Evolutionary conservation across 2,329 filamentous ascomycete species (phyloP), one percentile per base, ranked within the genome.

Genomic region (Exophiala alcalophila): DNA sequence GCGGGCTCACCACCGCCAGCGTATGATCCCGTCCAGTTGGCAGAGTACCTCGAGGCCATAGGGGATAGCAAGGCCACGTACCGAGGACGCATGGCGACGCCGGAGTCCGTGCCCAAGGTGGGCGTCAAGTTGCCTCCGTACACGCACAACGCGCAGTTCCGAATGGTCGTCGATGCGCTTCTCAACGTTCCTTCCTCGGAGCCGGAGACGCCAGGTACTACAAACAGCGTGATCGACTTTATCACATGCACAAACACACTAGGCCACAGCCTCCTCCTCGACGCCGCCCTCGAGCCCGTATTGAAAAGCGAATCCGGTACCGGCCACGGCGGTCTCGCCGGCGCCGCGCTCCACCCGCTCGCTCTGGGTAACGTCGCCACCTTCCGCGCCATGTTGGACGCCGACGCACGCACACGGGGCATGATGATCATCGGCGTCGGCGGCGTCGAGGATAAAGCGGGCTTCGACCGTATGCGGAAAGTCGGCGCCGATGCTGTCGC

Each of bases 41-140:
- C 60, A 0, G 61, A 63, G 4, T 88, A 86, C 49, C 64, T 90
- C 2, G 50, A 54, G 1, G 64, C 66, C 0, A 63, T 84, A 0
- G 63, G 67, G 0, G 27, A 50, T 0, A 49, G 60, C 3, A 64
- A 70, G 4, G 45, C 39, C 27, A 45, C 52, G 7, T 51, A 51
- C 28, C 44, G 54, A 4, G 54, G 54, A 8, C 47, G 52, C 23
- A 50, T 54, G 40, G 45, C 39, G 2, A 44, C 46, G 40, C 57
- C 7, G 50, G 60, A 5, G 48, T 74, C 11, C 62, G 73, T 2
- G 53, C 63, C 80, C 0, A 66, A 69, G 0, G 66, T 79, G 29
- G 86, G 85, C 0, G 69, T 90, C 51, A 91, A 91, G 59, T 82
- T 79, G 1, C 85, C 86, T 4, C 86, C 86, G 0, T 90, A 87